Conservation (phyloP, 1,284 basidiomycete species). For the Pholiota adiposa region DNA sequence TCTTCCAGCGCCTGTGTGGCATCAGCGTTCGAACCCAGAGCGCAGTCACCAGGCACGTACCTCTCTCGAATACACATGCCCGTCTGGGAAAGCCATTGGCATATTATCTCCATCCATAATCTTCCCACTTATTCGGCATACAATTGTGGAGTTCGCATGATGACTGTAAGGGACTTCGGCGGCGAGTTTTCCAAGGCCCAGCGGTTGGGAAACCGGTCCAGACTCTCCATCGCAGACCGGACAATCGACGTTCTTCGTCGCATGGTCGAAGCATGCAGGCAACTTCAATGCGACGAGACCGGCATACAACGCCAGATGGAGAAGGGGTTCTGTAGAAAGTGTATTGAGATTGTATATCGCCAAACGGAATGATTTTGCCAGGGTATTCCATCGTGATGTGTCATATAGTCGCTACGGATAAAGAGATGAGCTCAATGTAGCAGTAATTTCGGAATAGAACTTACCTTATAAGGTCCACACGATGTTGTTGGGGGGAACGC, state of each 20-base stretch:
- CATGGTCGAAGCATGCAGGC: constrained; percentile 70
- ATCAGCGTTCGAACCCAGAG: background rate
- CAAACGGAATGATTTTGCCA: constrained; percentile 79
- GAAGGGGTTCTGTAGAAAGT: constrained; percentile 83
- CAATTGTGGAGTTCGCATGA: constrained; percentile 94
- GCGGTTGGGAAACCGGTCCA: constrained; percentile 36
- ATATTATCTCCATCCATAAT: constrained; percentile 96
- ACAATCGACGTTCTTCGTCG: constrained; percentile 83
- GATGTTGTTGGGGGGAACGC: constrained; percentile 71
- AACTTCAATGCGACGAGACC: constrained; percentile 88
- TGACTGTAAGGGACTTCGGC: constrained; percentile 91
- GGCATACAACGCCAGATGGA: constrained; percentile 86
- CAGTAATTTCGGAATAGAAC: constrained; percentile 2
- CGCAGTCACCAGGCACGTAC: constrained; percentile 43
- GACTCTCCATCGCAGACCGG: constrained; percentile 81
- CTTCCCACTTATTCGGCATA: constrained; percentile 87
- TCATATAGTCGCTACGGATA: constrained; percentile 78
- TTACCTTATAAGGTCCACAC: constrained; percentile 74
- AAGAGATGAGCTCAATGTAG: background rate
- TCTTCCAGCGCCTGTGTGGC: constrained; percentile 73
- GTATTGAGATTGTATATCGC: constrained; percentile 88
- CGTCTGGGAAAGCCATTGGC: constrained; percentile 91
- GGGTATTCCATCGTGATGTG: constrained; percentile 70
- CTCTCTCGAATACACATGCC: constrained; percentile 91
- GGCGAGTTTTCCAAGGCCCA: constrained; percentile 77